These are phyloP conservation scores for Chaetomium olivaceum DNA, from an alignment of 2,329 filamentous ascomycete genomes.

Conservation along the genomic window DNA sequence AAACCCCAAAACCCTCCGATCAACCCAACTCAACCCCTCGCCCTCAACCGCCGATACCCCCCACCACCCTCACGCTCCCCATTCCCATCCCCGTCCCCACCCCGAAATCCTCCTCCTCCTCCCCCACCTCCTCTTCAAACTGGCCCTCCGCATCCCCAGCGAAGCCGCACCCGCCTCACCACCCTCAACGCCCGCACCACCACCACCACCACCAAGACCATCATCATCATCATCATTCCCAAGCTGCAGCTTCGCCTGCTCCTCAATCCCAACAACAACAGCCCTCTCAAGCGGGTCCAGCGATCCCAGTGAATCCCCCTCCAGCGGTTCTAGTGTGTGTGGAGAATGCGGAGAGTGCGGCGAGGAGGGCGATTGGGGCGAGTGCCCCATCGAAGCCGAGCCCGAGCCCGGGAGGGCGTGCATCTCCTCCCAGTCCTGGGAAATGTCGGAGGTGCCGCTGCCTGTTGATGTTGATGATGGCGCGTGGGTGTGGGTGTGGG, in stretches of 20 bases:
- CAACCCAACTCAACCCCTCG: background rate
- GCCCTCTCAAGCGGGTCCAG: too few species aligned
- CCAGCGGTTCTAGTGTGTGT: background rate
- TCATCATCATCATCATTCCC: too few species aligned
- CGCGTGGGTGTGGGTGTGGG: background rate
- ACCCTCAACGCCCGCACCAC: too few species aligned
- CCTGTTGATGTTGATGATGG: background rate
- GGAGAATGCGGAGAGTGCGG: background rate
- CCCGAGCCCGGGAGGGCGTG: background rate
- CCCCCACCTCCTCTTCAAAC: conserved; percentile 13
- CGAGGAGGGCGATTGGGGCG: background rate
- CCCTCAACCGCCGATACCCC: conserved; percentile 1
- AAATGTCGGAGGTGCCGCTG: conserved; percentile 16
- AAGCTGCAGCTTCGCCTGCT: too few species aligned
- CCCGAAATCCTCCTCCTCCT: conserved; percentile 10
- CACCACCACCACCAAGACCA: too few species aligned
- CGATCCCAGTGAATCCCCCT: background rate
- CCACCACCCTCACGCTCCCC: background rate
- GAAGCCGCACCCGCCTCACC: too few species aligned
- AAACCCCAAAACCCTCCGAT: background rate
- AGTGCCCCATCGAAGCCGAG: background rate
- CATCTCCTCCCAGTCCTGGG: conserved; percentile 28
- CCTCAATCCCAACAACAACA: too few species aligned
- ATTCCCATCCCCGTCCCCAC: background rate
- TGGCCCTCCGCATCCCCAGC: background rate